Evolutionary conservation across 495 filamentous ascomycete species (phyloP).

Genomic region (Xylaria scruposa): DNA sequence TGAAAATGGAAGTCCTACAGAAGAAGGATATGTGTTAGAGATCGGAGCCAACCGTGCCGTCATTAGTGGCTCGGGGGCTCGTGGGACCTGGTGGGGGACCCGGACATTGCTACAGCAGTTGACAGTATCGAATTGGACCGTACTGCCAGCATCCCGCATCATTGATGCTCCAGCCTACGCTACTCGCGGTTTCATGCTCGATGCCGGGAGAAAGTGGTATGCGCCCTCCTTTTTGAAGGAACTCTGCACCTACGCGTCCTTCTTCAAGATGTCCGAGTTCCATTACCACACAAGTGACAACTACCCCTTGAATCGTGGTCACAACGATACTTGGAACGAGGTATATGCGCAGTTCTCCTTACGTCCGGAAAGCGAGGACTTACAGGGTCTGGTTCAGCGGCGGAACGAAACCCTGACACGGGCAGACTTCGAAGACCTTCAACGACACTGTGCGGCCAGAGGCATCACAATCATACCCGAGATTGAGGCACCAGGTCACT

Average conservation of each 20-base stretch:
- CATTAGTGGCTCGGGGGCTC: conserved; percentile 51
- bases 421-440: conserved; percentile 56
- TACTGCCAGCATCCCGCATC: conserved; percentile 42
- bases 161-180: conserved; percentile 56
- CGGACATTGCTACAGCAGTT: conserved; percentile 59
- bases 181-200: conserved; percentile 60
- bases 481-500: conserved; percentile 62
- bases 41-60: conserved; percentile 36
- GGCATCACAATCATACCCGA: conserved; percentile 63
- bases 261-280: conserved; percentile 65
- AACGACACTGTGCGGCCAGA: conserved; percentile 57
- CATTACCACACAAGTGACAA: conserved; percentile 66
- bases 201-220: conserved; percentile 66
- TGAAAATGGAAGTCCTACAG: conserved; percentile 51
- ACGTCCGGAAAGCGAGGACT: conserved; percentile 46
- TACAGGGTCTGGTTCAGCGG: conserved; percentile 54
- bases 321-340: conserved; percentile 56
- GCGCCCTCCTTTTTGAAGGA: conserved; percentile 59
- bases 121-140: conserved; percentile 40
- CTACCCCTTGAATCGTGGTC: conserved; percentile 61
- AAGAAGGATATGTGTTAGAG: conserved; percentile 57
- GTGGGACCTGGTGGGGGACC: conserved; percentile 65
- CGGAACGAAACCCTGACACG: conserved; percentile 57
- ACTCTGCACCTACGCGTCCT: conserved; percentile 62
- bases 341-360: conserved; percentile 62